These are phyloP conservation scores for Leersia perrieri DNA, from an alignment of 176 grass and related monocot species.

Conservation along the genomic window DNA sequence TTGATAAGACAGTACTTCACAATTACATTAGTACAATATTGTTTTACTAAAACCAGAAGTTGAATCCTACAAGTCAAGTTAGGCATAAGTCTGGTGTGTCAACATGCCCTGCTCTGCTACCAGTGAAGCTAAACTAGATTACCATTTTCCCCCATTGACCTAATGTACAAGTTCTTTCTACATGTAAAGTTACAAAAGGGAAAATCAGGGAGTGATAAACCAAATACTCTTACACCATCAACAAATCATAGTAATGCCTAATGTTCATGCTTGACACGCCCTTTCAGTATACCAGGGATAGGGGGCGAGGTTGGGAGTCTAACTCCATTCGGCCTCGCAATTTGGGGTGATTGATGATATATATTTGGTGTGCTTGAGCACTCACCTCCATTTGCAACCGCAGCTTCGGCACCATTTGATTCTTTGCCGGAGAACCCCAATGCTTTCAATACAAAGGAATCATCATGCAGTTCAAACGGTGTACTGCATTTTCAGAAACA, in stretches of 20 bases:
- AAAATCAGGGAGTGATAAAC: slow-evolving; percentile 12
- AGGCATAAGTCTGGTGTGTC: not conserved
- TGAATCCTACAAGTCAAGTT: not conserved
- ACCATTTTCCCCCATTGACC: slow-evolving; percentile 15
- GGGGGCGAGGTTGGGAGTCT: slow-evolving; percentile 51
- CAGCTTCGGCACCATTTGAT: slow-evolving; percentile 34
- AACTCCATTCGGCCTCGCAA: slow-evolving; percentile 34
- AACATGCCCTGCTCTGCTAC: slow-evolving; percentile 21
- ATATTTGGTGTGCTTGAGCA: slow-evolving; percentile 48
- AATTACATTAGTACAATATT: slow-evolving; percentile 18
- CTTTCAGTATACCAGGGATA: slow-evolving; percentile 93
- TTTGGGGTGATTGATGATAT: slow-evolving; percentile 44
- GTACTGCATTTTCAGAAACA: slow-evolving; percentile 67
- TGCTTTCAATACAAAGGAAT: slow-evolving; percentile 90
- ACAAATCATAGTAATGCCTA: slow-evolving; percentile 4
- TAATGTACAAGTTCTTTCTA: slow-evolving; percentile 62
- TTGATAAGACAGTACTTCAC: not conserved
- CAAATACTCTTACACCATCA: slow-evolving; percentile 18
- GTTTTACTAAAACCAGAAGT: slow-evolving; percentile 19
- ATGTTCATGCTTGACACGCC: slow-evolving; percentile 79
- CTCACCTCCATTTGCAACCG: slow-evolving; percentile 54
- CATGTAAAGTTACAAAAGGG: slow-evolving; percentile 37
- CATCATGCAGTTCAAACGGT: slow-evolving; percentile 91
- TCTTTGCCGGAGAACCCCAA: slow-evolving; percentile 77
- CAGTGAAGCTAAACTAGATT: slow-evolving; percentile 31